phyloP scores from a whole-genome alignment of 352 stramenopile species.

The Phytophthora citricola region DNA sequence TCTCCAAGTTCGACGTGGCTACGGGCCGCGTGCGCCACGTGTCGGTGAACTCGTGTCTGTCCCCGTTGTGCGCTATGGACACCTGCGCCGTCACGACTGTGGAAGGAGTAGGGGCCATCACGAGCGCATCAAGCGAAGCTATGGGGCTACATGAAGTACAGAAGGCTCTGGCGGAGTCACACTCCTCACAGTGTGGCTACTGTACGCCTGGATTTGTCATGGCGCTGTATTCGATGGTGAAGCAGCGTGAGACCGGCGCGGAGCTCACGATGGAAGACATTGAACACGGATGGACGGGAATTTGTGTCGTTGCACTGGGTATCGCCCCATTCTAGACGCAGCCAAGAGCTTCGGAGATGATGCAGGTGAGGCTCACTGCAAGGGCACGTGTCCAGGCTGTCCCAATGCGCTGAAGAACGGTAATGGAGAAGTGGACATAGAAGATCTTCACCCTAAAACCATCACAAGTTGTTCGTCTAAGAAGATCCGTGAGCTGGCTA shows the following conservation, averaged over 20 bases:
- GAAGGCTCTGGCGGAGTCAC: slow-evolving; percentile 85
- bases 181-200: slow-evolving; percentile 95
- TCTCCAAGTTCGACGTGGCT: slow-evolving; percentile 73
- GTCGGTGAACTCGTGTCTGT: slow-evolving; percentile 90
- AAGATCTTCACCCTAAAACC: slow-evolving; percentile 56
- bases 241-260: slow-evolving; percentile 70
- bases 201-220: slow-evolving; percentile 92
- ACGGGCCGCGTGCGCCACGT: slow-evolving; percentile 60
- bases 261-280: slow-evolving; percentile 88
- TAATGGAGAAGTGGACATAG: slow-evolving; percentile 53
- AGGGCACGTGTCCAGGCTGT: slow-evolving; percentile 68
- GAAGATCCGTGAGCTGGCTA: slow-evolving; percentile 68
- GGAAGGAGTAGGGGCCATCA: slow-evolving; percentile 71
- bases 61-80: slow-evolving; percentile 85
- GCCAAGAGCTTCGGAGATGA: slow-evolving; percentile 89
- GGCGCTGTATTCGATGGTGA: slow-evolving; percentile 85
- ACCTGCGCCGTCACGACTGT: slow-evolving; percentile 88
- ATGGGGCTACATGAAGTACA: slow-evolving; percentile 86
- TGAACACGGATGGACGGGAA: slow-evolving; percentile 96
- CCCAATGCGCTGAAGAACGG: slow-evolving; percentile 61
- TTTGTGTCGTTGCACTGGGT: slow-evolving; percentile 95
- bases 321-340: slow-evolving; percentile 84
- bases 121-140: slow-evolving; percentile 33
- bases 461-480: slow-evolving; percentile 69
- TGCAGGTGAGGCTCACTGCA: slow-evolving; percentile 63